Evolutionary conservation across 306 rosid genomes (phyloP), one percentile per base, ranked within the genome.

Genomic region (Acacia melanoxylon): DNA sequence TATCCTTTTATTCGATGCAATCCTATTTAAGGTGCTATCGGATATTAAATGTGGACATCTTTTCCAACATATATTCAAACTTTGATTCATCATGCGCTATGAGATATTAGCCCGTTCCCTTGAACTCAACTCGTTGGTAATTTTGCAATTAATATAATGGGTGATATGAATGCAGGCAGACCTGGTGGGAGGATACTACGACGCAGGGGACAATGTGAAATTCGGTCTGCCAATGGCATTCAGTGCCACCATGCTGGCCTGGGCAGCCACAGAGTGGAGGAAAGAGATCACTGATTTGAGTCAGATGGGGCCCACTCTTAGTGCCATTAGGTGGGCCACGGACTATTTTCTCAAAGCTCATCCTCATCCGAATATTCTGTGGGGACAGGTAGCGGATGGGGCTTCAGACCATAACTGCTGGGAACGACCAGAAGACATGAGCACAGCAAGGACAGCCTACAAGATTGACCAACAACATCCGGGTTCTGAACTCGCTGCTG

Each of bases 331-430:
- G 80, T 94, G 98, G 97, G 97, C 88, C 51, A 92, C 98, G 20
- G 97, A 92, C 62, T 94, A 94, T 81, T 85, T 94, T 85, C 56
- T 94, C 37, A 92, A 92, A 83, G 97, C 97, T 16, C 98, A 94
- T 77, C 61, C 97, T 44, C 91, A 90, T 66, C 94, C 92, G 66
- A 86, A 94, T 86, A 91, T 91, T 84, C 97, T 94, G 40, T 92
- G 97, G 97, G 94, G 91, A 74, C 97, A 94, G 90, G 94, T 91
- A 85, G 98, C 97, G 12, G 97, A 94, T 83, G 98, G 98, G 46
- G 72, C 59, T 63, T 94, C 98, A 22, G 98, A 94, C 78, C 97
- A 93, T 72, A 91, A 85, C 83, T 93, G 97, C 68, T 94, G 98
- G 98, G 87, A 93, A 81, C 93, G 94, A 3, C 91, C 98, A 2